Conservation (phyloP, 2,329 filamentous ascomycete species). For the Botrytis sinoallii region DNA sequence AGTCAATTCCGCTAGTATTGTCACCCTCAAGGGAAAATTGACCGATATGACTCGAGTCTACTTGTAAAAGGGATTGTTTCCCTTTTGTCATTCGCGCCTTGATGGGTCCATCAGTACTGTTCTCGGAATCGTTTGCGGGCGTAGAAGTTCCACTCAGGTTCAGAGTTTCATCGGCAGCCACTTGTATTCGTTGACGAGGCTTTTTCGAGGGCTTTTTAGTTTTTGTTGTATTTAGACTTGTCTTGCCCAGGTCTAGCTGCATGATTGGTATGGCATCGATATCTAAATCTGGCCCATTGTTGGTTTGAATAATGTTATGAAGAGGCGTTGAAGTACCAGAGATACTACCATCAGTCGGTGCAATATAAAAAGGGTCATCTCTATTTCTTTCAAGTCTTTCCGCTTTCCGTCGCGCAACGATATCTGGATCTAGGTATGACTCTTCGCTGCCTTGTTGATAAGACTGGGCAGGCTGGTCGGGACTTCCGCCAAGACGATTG, state of each 20-base stretch:
- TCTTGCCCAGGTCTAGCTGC: slow-evolving; percentile 73
- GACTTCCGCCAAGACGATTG: slow-evolving; percentile 47
- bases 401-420: slow-evolving; percentile 68
- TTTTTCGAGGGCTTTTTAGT: slow-evolving; percentile 41
- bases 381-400: slow-evolving; percentile 79
- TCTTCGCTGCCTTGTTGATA: slow-evolving; percentile 62
- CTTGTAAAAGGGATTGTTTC: slow-evolving; percentile 69
- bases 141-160: slow-evolving; percentile 51
- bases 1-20: slow-evolving; percentile 45
- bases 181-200: slow-evolving; percentile 59
- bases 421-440: slow-evolving; percentile 68
- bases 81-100: slow-evolving; percentile 50
- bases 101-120: slow-evolving; percentile 45
- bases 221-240: slow-evolving; percentile 32
- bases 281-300: slow-evolving; percentile 77
- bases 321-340: slow-evolving; percentile 71
- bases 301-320: slow-evolving; percentile 69
- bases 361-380: slow-evolving; percentile 96
- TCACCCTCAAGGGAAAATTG: slow-evolving; percentile 65
- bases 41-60: slow-evolving; percentile 81
- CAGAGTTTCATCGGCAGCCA: slow-evolving; percentile 72
- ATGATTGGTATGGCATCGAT: slow-evolving; percentile 96
- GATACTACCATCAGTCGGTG: slow-evolving; percentile 46
- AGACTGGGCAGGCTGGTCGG: slow-evolving; percentile 49
- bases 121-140: slow-evolving; percentile 52